Evolutionary conservation across 1,139 yeast genomes (phyloP).

Genomic region (Hyphopichia buzzinii): DNA sequence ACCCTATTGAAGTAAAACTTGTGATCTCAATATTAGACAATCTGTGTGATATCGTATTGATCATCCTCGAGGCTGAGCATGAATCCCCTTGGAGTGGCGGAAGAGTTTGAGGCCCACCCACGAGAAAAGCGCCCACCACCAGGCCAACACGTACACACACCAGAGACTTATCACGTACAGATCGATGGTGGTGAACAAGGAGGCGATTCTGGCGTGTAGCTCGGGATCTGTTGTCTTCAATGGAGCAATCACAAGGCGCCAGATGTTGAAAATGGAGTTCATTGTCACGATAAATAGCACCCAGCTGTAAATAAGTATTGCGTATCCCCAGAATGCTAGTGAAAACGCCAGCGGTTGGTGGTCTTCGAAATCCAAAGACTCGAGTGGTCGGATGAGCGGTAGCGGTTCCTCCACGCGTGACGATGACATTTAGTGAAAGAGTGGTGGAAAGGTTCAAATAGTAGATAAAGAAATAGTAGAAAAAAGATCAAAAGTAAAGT

Average conservation of each 20-base stretch:
- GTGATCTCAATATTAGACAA: too few species aligned
- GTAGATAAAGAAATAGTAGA: too few species aligned
- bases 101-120: conserved; percentile 80
- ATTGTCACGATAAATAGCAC: conserved; percentile 37
- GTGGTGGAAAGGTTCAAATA: too few species aligned
- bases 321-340: conserved; percentile 31
- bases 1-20: too few species aligned
- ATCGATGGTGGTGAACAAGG: conserved; percentile 26
- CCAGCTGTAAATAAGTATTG: conserved; percentile 39
- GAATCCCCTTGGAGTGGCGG: conserved; percentile 66
- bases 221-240: conserved; percentile 15
- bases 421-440: too few species aligned
- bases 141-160: conserved; percentile 56
- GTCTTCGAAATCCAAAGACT: background rate
- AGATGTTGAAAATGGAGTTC: conserved; percentile 42
- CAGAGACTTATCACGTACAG: conserved; percentile 51
- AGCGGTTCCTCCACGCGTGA: too few species aligned
- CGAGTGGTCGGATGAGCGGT: too few species aligned
- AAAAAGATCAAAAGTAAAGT: too few species aligned
- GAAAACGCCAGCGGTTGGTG: background rate
- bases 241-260: conserved; percentile 43
- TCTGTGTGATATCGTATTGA: too few species aligned
- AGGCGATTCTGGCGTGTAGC: conserved; percentile 13
- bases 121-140: conserved; percentile 76
- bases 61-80: too few species aligned